Conservation (phyloP, 441 rosid species). For the Euphorbia corollata region DNA sequence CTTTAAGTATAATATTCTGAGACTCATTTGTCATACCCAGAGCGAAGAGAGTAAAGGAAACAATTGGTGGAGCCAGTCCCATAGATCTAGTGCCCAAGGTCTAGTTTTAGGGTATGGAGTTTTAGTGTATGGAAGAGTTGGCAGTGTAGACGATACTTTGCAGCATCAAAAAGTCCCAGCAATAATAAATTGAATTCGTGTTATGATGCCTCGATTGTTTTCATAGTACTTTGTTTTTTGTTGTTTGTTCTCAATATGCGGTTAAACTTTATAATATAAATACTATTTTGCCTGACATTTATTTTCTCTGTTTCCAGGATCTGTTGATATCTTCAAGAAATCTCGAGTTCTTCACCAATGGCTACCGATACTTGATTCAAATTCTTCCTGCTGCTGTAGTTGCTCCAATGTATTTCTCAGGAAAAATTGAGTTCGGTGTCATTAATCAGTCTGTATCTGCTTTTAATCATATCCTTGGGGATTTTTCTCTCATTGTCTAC, state of each 20-base stretch:
- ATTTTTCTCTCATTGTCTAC: slow-evolving; percentile 82
- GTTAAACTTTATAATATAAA: slow-evolving; percentile 13
- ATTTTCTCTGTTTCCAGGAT: slow-evolving; percentile 42
- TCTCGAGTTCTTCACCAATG: slow-evolving; percentile 90
- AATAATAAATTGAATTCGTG: not conserved
- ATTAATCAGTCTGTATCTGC: slow-evolving; percentile 96
- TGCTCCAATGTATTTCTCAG: slow-evolving; percentile 97
- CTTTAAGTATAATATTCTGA: no score
- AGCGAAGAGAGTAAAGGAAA: no score
- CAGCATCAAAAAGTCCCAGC: not conserved
- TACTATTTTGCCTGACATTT: slow-evolving; percentile 17
- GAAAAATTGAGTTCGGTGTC: slow-evolving; percentile 96
- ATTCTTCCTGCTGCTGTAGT: slow-evolving; percentile 96
- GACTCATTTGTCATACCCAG: no score
- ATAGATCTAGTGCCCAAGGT: no score
- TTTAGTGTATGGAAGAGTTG: no score
- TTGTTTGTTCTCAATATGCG: not conserved
- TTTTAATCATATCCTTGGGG: slow-evolving; percentile 91
- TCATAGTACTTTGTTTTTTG: not conserved
- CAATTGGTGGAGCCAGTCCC: no score
- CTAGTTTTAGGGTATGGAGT: no score
- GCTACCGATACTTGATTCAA: slow-evolving; percentile 92
- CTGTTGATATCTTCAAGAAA: slow-evolving; percentile 86
- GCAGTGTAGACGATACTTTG: not conserved
- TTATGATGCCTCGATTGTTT: not conserved